These are phyloP conservation scores for Tetrapisispora iriomotensis DNA, from an alignment of 805 yeast genomes.

Conservation along the genomic window DNA sequence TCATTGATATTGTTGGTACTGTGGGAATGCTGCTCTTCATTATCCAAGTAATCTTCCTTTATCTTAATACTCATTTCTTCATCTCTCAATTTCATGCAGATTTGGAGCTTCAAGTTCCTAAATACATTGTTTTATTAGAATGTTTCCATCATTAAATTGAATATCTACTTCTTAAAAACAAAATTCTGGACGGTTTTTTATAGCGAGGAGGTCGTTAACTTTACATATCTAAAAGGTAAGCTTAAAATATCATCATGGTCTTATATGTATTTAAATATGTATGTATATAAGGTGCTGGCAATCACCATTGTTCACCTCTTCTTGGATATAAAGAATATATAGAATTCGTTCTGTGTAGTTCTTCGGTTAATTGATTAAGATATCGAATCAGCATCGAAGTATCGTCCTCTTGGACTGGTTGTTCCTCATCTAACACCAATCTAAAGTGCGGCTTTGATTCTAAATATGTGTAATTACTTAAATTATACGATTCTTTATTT, in stretches of 20 bases:
- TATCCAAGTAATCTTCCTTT: constrained; percentile 1
- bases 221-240: background rate
- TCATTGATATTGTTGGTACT: background rate
- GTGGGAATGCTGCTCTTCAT: background rate
- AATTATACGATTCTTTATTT: background rate
- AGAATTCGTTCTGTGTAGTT: background rate
- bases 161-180: no score
- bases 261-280: background rate
- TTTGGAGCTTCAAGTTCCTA: no score
- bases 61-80: constrained; percentile 1
- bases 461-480: background rate
- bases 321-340: constrained; percentile 2
- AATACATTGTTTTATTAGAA: no score
- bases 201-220: background rate
- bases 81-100: no score
- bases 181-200: no score
- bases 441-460: background rate
- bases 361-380: background rate
- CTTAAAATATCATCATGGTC: background rate
- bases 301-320: constrained; percentile 1
- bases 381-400: background rate
- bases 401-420: background rate
- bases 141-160: no score
- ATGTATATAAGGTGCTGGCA: background rate
- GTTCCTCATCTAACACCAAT: background rate